Conservation (phyloP, 148 eudicot genomes). For the Cornus suecica region DNA sequence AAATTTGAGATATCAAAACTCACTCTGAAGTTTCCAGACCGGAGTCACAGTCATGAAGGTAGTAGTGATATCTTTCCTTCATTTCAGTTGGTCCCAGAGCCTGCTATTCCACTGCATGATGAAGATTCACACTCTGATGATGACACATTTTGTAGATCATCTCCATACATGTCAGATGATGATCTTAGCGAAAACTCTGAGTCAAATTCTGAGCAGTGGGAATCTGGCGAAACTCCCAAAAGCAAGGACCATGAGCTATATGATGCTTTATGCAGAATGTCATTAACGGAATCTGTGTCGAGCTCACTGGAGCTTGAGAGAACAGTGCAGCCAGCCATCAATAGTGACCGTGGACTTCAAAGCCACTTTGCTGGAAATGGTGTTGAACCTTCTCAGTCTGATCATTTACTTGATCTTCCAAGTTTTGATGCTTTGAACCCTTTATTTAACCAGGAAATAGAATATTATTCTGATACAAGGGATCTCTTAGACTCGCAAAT, state of each 20-base stretch:
- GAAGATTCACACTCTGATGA: constrained; percentile 78
- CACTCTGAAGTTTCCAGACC: constrained; percentile 76
- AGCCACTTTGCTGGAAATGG: constrained; percentile 22
- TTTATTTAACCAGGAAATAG: constrained; percentile 39
- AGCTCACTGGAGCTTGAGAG: constrained; percentile 41
- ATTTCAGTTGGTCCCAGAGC: constrained; percentile 88
- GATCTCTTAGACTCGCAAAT: constrained; percentile 23
- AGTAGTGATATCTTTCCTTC: constrained; percentile 67
- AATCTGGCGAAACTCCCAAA: constrained; percentile 53
- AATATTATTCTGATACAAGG: constrained; percentile 22
- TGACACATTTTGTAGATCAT: constrained; percentile 85
- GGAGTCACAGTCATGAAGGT: constrained; percentile 39
- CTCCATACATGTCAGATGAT: constrained; percentile 75
- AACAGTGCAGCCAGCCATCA: constrained; percentile 18
- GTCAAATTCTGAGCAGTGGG: constrained; percentile 87
- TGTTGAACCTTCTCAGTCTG: constrained; percentile 24
- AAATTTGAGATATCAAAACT: constrained; percentile 59
- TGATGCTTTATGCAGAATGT: constrained; percentile 49
- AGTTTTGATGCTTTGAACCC: constrained; percentile 42
- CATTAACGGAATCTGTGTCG: constrained; percentile 62
- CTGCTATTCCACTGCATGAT: constrained; percentile 35
- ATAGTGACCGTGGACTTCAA: constrained; percentile 19
- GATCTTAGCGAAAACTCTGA: constrained; percentile 56
- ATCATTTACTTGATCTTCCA: constrained; percentile 42
- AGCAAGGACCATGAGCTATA: constrained; percentile 43